A percentile compares a stretch with the other conserved stretches of the same genome.
These are phyloP conservation scores for Cystobasidium tubakii DNA, from an alignment of 768 basidiomycete genomes.

Conservation along the genomic window DNA sequence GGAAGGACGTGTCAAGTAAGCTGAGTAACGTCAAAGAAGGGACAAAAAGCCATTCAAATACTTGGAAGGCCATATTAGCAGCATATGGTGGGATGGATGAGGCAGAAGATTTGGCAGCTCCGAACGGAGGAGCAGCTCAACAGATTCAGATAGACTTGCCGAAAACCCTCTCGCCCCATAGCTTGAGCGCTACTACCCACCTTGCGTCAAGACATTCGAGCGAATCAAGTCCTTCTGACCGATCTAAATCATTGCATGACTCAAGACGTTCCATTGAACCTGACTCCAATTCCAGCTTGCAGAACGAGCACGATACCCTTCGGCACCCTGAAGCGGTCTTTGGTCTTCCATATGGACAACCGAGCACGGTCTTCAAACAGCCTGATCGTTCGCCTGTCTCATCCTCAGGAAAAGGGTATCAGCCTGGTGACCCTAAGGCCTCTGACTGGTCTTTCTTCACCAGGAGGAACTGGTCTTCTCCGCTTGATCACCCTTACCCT, in stretches of 20 bases:
- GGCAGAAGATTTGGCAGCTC: background rate
- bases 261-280: background rate
- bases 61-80: too few species aligned
- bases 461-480: background rate
- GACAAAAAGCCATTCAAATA: too few species aligned
- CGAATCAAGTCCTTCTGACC: background rate
- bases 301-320: background rate
- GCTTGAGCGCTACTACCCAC: background rate
- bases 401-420: background rate
- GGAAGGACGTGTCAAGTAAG: too few species aligned
- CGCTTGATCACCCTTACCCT: constrained; percentile 1
- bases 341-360: background rate
- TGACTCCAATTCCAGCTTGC: background rate
- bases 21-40: too few species aligned
- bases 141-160: background rate
- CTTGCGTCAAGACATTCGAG: background rate
- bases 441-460: constrained; percentile 7
- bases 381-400: background rate
- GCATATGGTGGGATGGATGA: too few species aligned
- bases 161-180: background rate
- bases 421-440: background rate
- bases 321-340: background rate
- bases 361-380: background rate
- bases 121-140: background rate
- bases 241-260: background rate